Conservation (phyloP, 2,329 filamentous ascomycete species). For the Botrytis hyacinthi region DNA sequence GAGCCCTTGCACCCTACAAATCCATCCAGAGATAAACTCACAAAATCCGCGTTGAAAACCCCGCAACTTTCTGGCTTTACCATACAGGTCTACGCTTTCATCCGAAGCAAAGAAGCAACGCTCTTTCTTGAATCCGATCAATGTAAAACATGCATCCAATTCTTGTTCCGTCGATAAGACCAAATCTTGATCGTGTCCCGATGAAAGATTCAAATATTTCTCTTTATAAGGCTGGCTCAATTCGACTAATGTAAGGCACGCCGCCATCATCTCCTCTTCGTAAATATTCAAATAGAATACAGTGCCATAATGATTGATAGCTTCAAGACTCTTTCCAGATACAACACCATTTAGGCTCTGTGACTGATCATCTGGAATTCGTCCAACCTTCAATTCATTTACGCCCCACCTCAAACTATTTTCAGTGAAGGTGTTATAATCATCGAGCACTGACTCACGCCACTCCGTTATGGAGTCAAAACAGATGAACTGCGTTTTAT, state of each 20-base stretch:
- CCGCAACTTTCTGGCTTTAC: background rate
- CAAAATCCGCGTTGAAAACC: background rate
- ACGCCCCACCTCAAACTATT: background rate
- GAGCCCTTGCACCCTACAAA: background rate
- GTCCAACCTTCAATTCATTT: background rate
- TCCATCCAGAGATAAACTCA: background rate
- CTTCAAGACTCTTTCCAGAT: background rate
- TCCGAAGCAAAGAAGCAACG: background rate
- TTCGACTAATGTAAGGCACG: background rate
- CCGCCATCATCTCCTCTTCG: background rate
- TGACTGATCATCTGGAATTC: background rate
- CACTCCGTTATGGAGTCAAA: background rate
- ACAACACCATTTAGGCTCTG: background rate
- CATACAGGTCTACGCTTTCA: background rate
- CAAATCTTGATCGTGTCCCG: background rate
- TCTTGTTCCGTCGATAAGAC: background rate
- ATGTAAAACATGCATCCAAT: background rate
- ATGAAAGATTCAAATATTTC: background rate
- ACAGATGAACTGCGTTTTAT: background rate
- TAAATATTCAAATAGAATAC: background rate
- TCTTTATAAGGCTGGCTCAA: background rate
- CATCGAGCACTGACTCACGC: background rate
- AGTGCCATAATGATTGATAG: background rate
- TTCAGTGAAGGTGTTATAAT: background rate
- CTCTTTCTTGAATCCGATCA: background rate